Conservation (phyloP, 345 rosid genomes). For the Heritiera littoralis region DNA sequence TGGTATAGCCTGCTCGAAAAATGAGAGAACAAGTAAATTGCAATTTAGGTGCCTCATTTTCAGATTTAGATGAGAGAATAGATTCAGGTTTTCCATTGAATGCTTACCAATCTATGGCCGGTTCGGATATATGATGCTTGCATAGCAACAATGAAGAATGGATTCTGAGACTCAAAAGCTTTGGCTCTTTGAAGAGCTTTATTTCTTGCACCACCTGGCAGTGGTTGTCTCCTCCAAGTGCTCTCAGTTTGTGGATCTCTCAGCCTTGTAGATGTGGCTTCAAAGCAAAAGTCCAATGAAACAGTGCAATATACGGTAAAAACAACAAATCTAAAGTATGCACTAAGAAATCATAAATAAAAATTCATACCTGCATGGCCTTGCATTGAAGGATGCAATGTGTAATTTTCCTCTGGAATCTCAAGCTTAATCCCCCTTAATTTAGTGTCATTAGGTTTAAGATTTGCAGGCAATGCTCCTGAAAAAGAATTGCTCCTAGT, state of each 20-base stretch:
- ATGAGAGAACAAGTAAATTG: not conserved
- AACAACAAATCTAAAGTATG: not conserved
- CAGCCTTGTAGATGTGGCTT: not conserved
- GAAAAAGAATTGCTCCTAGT: not conserved
- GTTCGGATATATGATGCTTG: slow-evolving; percentile 12
- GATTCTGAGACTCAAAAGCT: slow-evolving; percentile 22
- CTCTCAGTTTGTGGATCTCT: not conserved
- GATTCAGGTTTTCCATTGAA: not conserved
- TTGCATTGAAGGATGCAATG: slow-evolving; percentile 4
- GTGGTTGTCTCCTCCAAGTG: not conserved
- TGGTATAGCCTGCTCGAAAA: slow-evolving; percentile 10
- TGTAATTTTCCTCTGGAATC: not conserved
- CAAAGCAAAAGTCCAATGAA: slow-evolving; percentile 9
- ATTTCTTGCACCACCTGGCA: not conserved
- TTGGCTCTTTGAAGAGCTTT: slow-evolving; percentile 17
- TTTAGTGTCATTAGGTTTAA: not conserved
- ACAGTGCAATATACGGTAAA: slow-evolving; percentile 1
- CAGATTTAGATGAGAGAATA: not conserved
- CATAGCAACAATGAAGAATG: slow-evolving; percentile 23
- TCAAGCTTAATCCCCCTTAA: not conserved
- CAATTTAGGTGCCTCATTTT: not conserved
- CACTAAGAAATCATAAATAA: not conserved
- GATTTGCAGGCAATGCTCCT: not conserved
- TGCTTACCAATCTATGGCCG: slow-evolving; percentile 1
- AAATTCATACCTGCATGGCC: not conserved